Percentiles rank a stretch among this genome's conserved stretches.
phyloP scores from a whole-genome alignment of 2,329 filamentous ascomycete species.

The Dichotomopilus funicola region DNA sequence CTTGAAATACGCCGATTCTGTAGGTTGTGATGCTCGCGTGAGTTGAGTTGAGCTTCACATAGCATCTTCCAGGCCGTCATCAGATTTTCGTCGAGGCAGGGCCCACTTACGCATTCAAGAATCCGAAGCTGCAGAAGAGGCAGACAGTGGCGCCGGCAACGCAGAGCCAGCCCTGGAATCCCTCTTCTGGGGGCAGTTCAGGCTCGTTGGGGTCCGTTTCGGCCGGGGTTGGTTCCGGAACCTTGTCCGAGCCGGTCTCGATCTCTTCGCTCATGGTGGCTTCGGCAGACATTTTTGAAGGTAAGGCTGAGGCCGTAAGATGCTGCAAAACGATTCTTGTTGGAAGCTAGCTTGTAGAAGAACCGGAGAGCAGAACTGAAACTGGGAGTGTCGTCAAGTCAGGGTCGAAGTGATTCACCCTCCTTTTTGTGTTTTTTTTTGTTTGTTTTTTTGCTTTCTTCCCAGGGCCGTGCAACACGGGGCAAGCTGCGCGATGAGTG shows the following conservation, averaged over 20 bases:
- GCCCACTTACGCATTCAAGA: not conserved
- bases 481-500: not conserved
- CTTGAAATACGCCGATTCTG: constrained; percentile 1
- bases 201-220: not conserved
- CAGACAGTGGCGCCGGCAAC: not conserved
- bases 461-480: not conserved
- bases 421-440: not conserved
- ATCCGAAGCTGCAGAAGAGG: not conserved
- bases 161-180: not conserved
- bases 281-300: not conserved
- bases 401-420: not conserved
- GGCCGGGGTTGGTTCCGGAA: not conserved
- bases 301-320: not conserved
- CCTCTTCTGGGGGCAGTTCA: not conserved
- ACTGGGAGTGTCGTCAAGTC: not conserved
- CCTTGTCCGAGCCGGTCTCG: not conserved
- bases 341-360: not conserved
- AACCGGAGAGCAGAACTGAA: not conserved
- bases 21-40: not conserved
- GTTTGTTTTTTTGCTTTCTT: not conserved
- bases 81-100: not conserved
- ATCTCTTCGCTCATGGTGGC: not conserved
- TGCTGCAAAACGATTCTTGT: not conserved
- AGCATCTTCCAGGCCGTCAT: not conserved
- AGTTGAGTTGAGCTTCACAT: not conserved